These are phyloP conservation scores for Crotalaria pallida DNA, from an alignment of 306 rosid genomes.

Conservation along the genomic window DNA sequence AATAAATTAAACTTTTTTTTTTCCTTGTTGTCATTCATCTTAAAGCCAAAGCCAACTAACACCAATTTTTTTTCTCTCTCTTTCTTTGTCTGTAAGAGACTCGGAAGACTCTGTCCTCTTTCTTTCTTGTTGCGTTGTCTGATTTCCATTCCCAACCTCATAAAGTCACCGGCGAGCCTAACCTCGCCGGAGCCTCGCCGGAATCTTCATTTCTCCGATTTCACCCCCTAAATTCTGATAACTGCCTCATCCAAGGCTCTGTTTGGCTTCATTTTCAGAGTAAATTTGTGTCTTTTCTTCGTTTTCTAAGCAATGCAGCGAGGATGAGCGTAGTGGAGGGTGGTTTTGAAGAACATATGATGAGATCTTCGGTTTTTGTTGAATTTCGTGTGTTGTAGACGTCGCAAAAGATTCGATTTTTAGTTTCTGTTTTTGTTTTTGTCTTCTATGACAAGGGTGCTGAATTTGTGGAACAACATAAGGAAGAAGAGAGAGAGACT, in stretches of 20 bases:
- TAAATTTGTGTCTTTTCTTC: not conserved
- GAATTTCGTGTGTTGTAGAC: constrained; percentile 10
- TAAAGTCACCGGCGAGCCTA: too few relatives aligned
- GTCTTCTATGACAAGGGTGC: not conserved
- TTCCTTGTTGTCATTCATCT: too few relatives aligned
- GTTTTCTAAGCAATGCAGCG: constrained; percentile 23
- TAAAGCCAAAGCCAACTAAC: too few relatives aligned
- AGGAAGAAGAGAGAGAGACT: not conserved
- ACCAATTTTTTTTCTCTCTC: too few relatives aligned
- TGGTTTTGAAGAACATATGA: constrained; percentile 2
- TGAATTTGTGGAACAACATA: constrained; percentile 6
- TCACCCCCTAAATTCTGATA: too few relatives aligned
- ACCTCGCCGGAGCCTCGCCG: too few relatives aligned
- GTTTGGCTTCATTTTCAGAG: not conserved
- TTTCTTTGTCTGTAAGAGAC: too few relatives aligned
- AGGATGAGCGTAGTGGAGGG: not conserved
- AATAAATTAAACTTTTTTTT: too few relatives aligned
- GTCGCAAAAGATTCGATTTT: constrained; percentile 11
- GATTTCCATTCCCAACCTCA: too few relatives aligned
- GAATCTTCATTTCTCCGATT: too few relatives aligned
- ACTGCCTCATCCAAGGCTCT: not conserved
- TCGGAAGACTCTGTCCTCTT: too few relatives aligned
- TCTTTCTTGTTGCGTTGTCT: too few relatives aligned
- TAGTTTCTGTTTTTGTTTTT: not conserved
- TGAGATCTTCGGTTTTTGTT: constrained; percentile 34